Base-by-base conservation (phyloP, 345 rosid species). In the Eucalyptus decipiens region DNA sequence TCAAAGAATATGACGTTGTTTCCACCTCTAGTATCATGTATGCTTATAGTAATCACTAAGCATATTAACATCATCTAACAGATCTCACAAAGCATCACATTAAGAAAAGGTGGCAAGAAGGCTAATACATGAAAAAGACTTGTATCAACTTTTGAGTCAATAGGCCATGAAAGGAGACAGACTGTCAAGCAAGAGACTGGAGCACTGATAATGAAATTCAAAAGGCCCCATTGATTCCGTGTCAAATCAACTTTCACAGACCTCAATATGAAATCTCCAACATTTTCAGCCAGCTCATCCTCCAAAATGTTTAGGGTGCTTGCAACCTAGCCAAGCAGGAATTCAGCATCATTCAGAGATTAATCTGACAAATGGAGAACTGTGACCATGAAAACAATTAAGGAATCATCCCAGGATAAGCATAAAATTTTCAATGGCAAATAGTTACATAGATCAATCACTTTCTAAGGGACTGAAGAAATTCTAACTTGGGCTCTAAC, bases 181-280 rank as follows among this genome's bases (percentile, higher is more conserved):
- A n/a, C 24, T n/a, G 62, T 50, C 40, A 81, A 47, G 56, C 34
- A 62, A 56, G 60, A 15, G 28, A 58, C 47, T 11, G 8, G 9
- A 76, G 45, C 83, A 76, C 28, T 37, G 83, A 48, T 47, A 14
- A 60, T 37, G n/a, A 83, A 87, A 80, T 52, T 8, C 19, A 86
- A 47, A 24, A 43, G 47, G 23, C 67, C 10, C 62, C 17, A 32
- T 60, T 42, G 28, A 56, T 86, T 88, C 47, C 12, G 30, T 28
- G 67, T 42, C 86, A 56, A 86, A 90, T 13, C 28, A 88, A 88
- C 45, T 42, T 72, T 91, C 87, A 91, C 91, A 76, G 67, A 98
- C 99, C 99, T 98, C 93, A 95, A 85, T 88, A 98, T 96, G 94
- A 94, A 98, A 93, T 97, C 92, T 92, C 98, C 99, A 89, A 98